These are phyloP conservation scores for Adiantum capillusveneris DNA, from an alignment of 75 land plant species.

Conservation along the genomic window DNA sequence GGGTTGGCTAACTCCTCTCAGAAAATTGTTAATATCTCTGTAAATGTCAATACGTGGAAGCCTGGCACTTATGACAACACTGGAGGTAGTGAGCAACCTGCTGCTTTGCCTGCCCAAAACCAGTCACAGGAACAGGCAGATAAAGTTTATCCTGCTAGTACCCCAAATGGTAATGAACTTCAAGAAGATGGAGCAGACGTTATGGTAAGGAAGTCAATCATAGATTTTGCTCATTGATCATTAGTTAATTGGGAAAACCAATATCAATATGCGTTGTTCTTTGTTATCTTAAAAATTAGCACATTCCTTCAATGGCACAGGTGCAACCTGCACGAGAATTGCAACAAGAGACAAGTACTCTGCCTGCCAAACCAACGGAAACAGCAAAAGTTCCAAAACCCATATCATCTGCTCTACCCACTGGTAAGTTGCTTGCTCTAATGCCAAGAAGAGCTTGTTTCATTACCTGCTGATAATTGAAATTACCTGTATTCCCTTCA, in stretches of 20 bases:
- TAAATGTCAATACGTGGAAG: constrained; percentile 63
- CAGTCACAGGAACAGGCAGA: background rate
- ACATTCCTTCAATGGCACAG: too few relatives aligned
- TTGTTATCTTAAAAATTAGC: too few relatives aligned
- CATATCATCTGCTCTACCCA: background rate
- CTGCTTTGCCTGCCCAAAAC: background rate
- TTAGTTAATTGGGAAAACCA: too few relatives aligned
- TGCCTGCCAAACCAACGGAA: background rate
- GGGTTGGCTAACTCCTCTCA: constrained; percentile 17
- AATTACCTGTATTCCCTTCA: too few relatives aligned
- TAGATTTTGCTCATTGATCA: too few relatives aligned
- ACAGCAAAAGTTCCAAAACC: background rate
- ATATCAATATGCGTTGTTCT: too few relatives aligned
- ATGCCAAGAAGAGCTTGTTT: too few relatives aligned
- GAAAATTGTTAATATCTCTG: constrained; percentile 54
- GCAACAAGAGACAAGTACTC: background rate
- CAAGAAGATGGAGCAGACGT: too few relatives aligned
- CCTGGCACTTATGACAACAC: constrained; percentile 8
- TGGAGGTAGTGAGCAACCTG: background rate
- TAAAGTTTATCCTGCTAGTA: background rate
- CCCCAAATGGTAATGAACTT: background rate
- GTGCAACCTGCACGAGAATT: background rate
- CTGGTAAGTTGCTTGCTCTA: background rate
- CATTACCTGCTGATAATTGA: too few relatives aligned
- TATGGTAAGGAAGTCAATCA: too few relatives aligned